Evolutionary conservation across 176 grass and related monocot species (phyloP).

Genomic region (Microstegium vimineum): DNA sequence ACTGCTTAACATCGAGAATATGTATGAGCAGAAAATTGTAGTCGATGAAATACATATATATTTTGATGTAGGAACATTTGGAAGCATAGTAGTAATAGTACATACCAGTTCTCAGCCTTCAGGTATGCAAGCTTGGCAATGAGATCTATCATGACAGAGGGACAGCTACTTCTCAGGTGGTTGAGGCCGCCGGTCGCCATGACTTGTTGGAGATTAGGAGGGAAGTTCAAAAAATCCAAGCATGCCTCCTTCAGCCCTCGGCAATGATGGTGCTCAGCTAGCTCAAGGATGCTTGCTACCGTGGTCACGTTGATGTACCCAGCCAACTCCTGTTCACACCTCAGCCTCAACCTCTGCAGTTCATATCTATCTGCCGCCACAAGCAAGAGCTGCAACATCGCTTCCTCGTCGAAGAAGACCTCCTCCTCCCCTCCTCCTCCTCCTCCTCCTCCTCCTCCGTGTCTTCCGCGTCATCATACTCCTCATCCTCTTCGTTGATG

Average conservation of each 20-base stretch:
- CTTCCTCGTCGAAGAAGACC: too few species aligned
- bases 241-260: not conserved
- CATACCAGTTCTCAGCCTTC: not conserved
- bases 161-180: not conserved
- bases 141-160: not conserved
- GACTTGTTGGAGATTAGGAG: too few species aligned
- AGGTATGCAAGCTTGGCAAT: not conserved
- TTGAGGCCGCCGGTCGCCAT: too few species aligned
- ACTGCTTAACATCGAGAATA: not conserved
- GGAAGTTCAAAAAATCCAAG: too few species aligned
- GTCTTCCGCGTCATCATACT: not conserved
- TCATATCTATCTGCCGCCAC: slow-evolving; percentile 40
- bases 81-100: not conserved
- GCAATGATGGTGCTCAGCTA: not conserved
- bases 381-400: slow-evolving; percentile 26
- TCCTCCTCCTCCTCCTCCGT: not conserved
- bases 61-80: too few species aligned
- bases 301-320: not conserved
- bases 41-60: not conserved
- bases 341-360: slow-evolving; percentile 20
- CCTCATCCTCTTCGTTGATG: not conserved
- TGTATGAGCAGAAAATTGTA: not conserved
- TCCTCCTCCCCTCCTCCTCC: too few species aligned
- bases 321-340: not conserved
- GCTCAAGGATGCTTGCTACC: not conserved